Base-by-base conservation (phyloP, 495 filamentous ascomycete genomes). In the Evernia prunastri region DNA sequence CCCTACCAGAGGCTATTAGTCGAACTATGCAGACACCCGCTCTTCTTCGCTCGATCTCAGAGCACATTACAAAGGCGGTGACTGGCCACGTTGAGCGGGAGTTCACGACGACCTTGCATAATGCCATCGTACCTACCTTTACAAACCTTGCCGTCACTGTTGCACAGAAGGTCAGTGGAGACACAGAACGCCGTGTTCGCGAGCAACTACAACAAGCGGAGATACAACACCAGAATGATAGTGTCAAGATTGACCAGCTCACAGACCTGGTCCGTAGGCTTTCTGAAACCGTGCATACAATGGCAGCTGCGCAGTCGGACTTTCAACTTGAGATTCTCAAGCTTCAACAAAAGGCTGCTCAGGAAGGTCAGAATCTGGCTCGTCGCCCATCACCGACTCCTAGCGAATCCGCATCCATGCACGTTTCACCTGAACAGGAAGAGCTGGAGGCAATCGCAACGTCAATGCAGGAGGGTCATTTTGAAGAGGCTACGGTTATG, bases 191-290 rank as follows among this genome's bases (percentile, higher is more conserved):
- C 35, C 80, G 86, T 57, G 79, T 87, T 54, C 76, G 81, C 42
- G 80, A 83, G 47, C 83, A 87, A 68, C 77, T 90, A 57, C 80
- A 82, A 60, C 79, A 84, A 29, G 79, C 87, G 25, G 89, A 96
- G 68, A 71, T 77, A n/a, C 85, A 87, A 71, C 89, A 85, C 51
- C 80, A 84, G 25, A 79, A 80, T 29, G 92, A 96, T 67, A 80
- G 80, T 36, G 78, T 77, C 39, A 96, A 96, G 79, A 89, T 97
- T 63, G 90, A 96, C 56, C 84, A 92, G 67, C 82, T 98, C 65
- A 87, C 87, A 20, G 77, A 80, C 8, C 80, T 90, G 31, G 87
- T 96, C 13, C 84, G 82, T 40, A 78, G 82, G 51, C 79, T 97
- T 61, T 82, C 87, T 18, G 84, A 88, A 63, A 91, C 86, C 12